These are phyloP conservation scores for Diaporthe humulicola DNA, from an alignment of 2,329 filamentous ascomycete genomes.

Conservation along the genomic window DNA sequence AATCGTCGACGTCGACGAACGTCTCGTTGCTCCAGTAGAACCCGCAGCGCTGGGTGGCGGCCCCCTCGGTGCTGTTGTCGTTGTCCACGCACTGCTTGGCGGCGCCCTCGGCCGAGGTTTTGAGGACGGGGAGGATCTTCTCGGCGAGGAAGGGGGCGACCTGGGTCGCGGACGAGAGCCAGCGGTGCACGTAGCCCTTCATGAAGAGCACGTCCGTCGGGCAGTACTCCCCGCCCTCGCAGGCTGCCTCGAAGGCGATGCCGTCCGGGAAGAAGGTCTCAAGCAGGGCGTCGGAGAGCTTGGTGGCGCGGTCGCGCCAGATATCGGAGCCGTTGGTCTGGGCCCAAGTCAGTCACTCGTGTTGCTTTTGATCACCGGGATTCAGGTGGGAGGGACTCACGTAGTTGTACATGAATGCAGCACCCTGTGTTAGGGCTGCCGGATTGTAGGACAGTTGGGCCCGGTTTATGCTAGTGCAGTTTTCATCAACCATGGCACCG, in stretches of 20 bases:
- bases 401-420: constrained; percentile 71
- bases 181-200: constrained; percentile 68
- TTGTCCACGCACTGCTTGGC: constrained; percentile 62
- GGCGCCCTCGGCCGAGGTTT: constrained; percentile 62
- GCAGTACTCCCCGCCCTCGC: constrained; percentile 65
- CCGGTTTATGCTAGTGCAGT: constrained; percentile 66
- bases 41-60: constrained; percentile 60
- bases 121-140: constrained; percentile 59
- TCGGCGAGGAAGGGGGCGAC: constrained; percentile 63
- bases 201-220: constrained; percentile 70
- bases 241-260: constrained; percentile 68
- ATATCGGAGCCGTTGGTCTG: constrained; percentile 26
- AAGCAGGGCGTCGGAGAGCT: constrained; percentile 59
- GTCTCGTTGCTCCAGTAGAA: constrained; percentile 58
- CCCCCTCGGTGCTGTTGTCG: constrained; percentile 40
- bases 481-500: constrained; percentile 62
- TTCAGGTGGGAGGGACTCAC: constrained; percentile 47
- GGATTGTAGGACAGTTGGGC: constrained; percentile 69
- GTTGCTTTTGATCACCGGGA: background rate
- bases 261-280: constrained; percentile 60
- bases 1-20: background rate
- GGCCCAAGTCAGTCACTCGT: constrained; percentile 25
- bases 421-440: constrained; percentile 65
- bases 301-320: constrained; percentile 61
- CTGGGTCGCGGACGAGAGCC: constrained; percentile 63